phyloP scores from a whole-genome alignment of 2,329 filamentous ascomycete species.

The Ascochyta clinopodiicola region DNA sequence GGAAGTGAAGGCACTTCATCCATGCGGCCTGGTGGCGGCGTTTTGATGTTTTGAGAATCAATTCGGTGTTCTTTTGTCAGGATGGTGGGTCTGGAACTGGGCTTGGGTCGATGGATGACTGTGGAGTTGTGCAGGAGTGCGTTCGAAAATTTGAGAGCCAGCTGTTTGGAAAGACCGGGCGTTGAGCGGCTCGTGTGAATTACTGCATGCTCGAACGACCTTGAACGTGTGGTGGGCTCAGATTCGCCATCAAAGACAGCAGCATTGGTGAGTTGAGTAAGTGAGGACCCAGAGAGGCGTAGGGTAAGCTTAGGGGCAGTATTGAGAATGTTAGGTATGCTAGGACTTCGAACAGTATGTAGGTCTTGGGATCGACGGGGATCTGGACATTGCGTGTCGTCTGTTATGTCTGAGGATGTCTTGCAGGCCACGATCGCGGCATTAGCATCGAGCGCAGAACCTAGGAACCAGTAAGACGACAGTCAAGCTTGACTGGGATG shows the following conservation, averaged over 20 bases:
- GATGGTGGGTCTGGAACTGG: constrained; percentile 37
- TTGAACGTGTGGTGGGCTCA: constrained; percentile 31
- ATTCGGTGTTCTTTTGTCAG: constrained; percentile 15
- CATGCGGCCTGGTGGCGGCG: neutral
- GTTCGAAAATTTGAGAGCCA: constrained; percentile 35
- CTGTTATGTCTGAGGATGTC: constrained; percentile 18
- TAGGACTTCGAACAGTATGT: constrained; percentile 20
- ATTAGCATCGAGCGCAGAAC: constrained; percentile 4
- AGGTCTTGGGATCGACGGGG: constrained; percentile 2
- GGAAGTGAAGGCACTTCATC: constrained; percentile 30
- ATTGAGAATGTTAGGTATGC: constrained; percentile 20
- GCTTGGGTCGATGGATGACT: constrained; percentile 41
- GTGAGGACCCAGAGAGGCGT: constrained; percentile 25
- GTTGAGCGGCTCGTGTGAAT: constrained; percentile 39
- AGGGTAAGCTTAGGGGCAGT: constrained; percentile 19
- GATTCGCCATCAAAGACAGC: constrained; percentile 45
- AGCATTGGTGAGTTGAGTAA: constrained; percentile 35
- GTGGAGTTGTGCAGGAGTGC: constrained; percentile 39
- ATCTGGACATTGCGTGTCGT: constrained; percentile 21
- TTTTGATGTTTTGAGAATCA: constrained; percentile 4
- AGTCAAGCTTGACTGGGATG: accelerated
- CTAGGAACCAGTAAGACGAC: neutral
- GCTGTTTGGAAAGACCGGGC: constrained; percentile 36
- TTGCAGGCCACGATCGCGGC: constrained; percentile 3
- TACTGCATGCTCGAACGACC: constrained; percentile 14